Evolutionary conservation across 371 early-diverging fungal species (phyloP).

Genomic region (Rhizomucor miehei): DNA sequence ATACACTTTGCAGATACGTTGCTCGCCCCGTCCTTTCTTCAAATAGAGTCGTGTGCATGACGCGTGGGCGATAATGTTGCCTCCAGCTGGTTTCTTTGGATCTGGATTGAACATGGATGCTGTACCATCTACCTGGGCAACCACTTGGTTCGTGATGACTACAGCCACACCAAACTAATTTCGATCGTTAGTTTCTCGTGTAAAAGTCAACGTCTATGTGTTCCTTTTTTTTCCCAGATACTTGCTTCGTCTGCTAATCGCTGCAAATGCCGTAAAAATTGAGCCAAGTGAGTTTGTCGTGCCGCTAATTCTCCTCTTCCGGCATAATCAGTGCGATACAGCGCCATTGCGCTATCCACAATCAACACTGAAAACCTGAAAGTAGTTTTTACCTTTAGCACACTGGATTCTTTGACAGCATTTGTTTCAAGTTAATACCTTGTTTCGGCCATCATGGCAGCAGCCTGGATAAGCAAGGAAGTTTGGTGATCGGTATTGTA

Average conservation of each 20-base stretch:
- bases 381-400: too few relatives aligned
- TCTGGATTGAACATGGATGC: constrained; percentile 90
- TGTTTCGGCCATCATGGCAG: constrained; percentile 96
- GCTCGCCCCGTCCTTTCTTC: constrained; percentile 83
- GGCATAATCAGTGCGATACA: constrained; percentile 98
- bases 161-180: constrained; percentile 40
- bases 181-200: too few relatives aligned
- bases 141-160: constrained; percentile 98
- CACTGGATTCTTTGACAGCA: too few relatives aligned
- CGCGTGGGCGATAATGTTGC: constrained; percentile 98
- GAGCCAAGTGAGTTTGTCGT: constrained; percentile 96
- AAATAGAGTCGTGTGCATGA: constrained; percentile 82
- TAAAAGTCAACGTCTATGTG: too few relatives aligned
- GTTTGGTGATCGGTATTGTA: constrained; percentile 99
- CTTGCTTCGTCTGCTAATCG: constrained; percentile 96
- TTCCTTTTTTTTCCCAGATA: neutral
- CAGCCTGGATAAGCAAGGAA: constrained; percentile 87
- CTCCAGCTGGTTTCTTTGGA: constrained; percentile 98
- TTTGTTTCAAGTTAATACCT: too few relatives aligned
- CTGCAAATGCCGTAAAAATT: constrained; percentile 87
- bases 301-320: constrained; percentile 98
- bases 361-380: constrained; percentile 87
- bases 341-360: constrained; percentile 96
- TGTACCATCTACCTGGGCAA: constrained; percentile 96
- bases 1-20: constrained; percentile 86